phyloP scores from a whole-genome alignment of 108 stramenopile genomes.

The Cyclostephanos tholiformis region DNA sequence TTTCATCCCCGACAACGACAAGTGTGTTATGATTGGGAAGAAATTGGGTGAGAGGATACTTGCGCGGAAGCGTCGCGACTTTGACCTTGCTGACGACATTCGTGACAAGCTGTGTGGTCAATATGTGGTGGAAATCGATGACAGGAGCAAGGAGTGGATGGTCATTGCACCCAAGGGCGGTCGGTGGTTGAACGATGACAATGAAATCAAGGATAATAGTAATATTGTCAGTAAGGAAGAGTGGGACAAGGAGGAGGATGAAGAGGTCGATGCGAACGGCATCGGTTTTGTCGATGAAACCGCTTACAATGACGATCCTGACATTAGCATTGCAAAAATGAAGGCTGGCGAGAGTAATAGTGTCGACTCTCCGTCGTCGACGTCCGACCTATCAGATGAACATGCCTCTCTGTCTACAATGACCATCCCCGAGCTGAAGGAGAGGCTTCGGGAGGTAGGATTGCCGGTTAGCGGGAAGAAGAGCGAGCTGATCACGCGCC shows the following conservation, averaged over 20 bases:
- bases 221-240: constrained; percentile 40
- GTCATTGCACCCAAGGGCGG: constrained; percentile 30
- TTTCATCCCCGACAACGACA: constrained; percentile 32
- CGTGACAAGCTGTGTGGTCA: constrained; percentile 48
- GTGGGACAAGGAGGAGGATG: constrained; percentile 27
- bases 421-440: constrained; percentile 65
- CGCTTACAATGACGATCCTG: constrained; percentile 4
- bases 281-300: constrained; percentile 10
- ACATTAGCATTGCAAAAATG: not conserved
- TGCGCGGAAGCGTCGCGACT: constrained; percentile 56
- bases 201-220: constrained; percentile 12
- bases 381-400: not conserved
- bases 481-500: constrained; percentile 63
- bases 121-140: constrained; percentile 58
- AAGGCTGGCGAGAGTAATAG: constrained; percentile 4
- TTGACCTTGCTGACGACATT: constrained; percentile 62
- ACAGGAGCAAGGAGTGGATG: constrained; percentile 56
- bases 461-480: constrained; percentile 70
- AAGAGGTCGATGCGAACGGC: constrained; percentile 6
- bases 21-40: constrained; percentile 21
- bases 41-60: constrained; percentile 53
- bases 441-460: constrained; percentile 55
- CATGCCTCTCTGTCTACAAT: constrained; percentile 23
- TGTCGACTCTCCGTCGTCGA: not conserved
- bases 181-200: constrained; percentile 30